A percentile compares a stretch with the other conserved stretches of the same genome.
Evolutionary conservation across 257 asterid species (phyloP).

Genomic region (Gentiana straminea): DNA sequence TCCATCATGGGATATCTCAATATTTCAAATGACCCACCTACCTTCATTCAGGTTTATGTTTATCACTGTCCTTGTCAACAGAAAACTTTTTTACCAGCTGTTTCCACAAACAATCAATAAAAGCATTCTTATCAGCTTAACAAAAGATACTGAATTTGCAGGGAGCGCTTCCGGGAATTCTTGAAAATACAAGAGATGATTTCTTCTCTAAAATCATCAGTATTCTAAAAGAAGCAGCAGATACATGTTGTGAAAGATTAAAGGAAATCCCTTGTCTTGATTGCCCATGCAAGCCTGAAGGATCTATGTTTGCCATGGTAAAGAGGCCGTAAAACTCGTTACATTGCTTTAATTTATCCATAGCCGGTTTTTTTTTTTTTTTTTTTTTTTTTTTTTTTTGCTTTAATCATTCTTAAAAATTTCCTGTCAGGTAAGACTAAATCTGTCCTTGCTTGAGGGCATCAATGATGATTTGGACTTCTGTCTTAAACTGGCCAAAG

Average conservation of each 20-base stretch:
- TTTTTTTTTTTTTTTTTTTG: too few relatives aligned
- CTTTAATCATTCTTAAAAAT: background rate
- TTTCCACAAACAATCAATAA: too few relatives aligned
- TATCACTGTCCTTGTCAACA: background rate
- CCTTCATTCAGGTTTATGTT: constrained; percentile 60
- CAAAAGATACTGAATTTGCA: constrained; percentile 11
- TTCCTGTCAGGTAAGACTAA: constrained; percentile 44
- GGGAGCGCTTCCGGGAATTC: constrained; percentile 67
- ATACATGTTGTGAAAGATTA: constrained; percentile 27
- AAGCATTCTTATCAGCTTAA: too few relatives aligned
- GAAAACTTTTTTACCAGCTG: background rate
- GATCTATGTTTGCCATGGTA: constrained; percentile 82
- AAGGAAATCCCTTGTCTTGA: constrained; percentile 58
- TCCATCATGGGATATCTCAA: constrained; percentile 49
- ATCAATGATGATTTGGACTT: constrained; percentile 64
- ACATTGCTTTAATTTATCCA: background rate
- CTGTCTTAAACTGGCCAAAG: constrained; percentile 59
- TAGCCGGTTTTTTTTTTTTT: too few relatives aligned
- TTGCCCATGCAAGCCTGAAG: constrained; percentile 83
- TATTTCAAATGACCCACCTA: constrained; percentile 59
- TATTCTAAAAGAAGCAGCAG: constrained; percentile 43
- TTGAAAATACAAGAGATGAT: constrained; percentile 40
- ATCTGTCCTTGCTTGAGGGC: constrained; percentile 39
- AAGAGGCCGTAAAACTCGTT: constrained; percentile 9
- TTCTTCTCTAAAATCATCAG: constrained; percentile 42